Conservation (phyloP, 345 rosid genomes). For the Aegle marmelos region DNA sequence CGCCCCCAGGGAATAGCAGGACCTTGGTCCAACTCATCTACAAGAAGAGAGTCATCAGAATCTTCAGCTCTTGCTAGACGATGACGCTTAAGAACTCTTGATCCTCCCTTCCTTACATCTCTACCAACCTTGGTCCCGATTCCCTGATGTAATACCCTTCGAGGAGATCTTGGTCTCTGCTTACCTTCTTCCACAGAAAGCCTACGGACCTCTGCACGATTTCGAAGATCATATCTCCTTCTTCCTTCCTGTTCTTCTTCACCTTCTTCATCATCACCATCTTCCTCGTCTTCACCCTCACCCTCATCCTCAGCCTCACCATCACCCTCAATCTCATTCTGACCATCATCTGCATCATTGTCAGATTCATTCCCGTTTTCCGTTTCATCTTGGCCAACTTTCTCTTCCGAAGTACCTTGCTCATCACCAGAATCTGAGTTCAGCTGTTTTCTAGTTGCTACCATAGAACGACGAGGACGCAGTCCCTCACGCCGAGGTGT, state of each 20-base stretch:
- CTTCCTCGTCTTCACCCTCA: slow-evolving; percentile 62
- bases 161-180: slow-evolving; percentile 84
- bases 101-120: slow-evolving; percentile 91
- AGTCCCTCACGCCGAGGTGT: slow-evolving; percentile 98
- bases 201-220: slow-evolving; percentile 92
- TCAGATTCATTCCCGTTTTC: slow-evolving; percentile 82
- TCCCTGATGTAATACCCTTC: slow-evolving; percentile 96
- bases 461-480: slow-evolving; percentile 85
- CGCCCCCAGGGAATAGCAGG: slow-evolving; percentile 95
- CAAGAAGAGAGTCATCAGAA: slow-evolving; percentile 99
- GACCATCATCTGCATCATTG: slow-evolving; percentile 56
- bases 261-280: slow-evolving; percentile 66
- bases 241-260: slow-evolving; percentile 94
- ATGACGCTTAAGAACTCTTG: slow-evolving; percentile 93
- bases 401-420: slow-evolving; percentile 74
- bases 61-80: slow-evolving; percentile 80
- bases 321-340: slow-evolving; percentile 57
- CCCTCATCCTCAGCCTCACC: slow-evolving; percentile 46
- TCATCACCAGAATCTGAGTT: slow-evolving; percentile 63
- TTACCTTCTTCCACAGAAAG: slow-evolving; percentile 70
- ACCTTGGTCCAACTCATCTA: slow-evolving; percentile 98
- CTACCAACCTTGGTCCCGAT: slow-evolving; percentile 81
- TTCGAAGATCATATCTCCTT: slow-evolving; percentile 93
- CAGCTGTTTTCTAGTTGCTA: slow-evolving; percentile 43
- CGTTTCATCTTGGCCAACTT: slow-evolving; percentile 69